phyloP scores from a whole-genome alignment of 495 filamentous ascomycete species.

The Parathielavia hyrcaniae region DNA sequence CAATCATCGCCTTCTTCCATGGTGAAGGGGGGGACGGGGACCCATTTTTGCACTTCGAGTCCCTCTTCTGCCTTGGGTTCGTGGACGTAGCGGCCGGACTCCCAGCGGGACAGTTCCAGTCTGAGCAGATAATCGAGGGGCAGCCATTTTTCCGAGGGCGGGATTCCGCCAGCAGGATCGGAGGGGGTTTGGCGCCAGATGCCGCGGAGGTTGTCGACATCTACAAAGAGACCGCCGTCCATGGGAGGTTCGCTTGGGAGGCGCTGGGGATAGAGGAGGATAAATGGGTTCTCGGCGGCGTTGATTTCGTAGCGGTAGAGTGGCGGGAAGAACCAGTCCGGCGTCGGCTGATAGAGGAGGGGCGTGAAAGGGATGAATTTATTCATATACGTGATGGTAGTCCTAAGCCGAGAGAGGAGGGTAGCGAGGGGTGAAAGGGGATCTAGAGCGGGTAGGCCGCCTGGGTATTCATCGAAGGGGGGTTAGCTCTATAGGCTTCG shows the following conservation, averaged over 20 bases:
- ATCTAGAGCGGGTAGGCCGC: background rate
- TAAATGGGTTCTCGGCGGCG: background rate
- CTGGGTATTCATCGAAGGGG: background rate
- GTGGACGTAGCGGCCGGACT: conserved; percentile 2
- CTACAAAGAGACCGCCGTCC: conserved; percentile 5
- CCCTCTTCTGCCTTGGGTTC: conserved; percentile 1
- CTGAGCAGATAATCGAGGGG: background rate
- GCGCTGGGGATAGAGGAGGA: conserved; percentile 8
- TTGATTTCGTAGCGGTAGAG: background rate
- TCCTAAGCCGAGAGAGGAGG: conserved; percentile 2
- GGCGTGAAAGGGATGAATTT: background rate
- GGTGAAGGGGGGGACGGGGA: conserved; percentile 8
- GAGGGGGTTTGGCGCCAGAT: background rate
- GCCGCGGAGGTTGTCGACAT: background rate
- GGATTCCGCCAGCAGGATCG: background rate
- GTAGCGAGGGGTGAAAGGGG: background rate
- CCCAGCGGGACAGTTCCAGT: background rate
- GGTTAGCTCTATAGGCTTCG: conserved; percentile 1
- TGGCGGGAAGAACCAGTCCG: conserved; percentile 5
- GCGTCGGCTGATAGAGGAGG: conserved; percentile 1
- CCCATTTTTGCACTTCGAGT: background rate
- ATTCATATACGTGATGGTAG: background rate
- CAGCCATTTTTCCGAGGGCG: background rate
- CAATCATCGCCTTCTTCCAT: background rate
- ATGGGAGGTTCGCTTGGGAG: background rate